These are phyloP conservation scores for Aquilaria malaccensis DNA, from an alignment of 345 rosid genomes.

Conservation along the genomic window DNA sequence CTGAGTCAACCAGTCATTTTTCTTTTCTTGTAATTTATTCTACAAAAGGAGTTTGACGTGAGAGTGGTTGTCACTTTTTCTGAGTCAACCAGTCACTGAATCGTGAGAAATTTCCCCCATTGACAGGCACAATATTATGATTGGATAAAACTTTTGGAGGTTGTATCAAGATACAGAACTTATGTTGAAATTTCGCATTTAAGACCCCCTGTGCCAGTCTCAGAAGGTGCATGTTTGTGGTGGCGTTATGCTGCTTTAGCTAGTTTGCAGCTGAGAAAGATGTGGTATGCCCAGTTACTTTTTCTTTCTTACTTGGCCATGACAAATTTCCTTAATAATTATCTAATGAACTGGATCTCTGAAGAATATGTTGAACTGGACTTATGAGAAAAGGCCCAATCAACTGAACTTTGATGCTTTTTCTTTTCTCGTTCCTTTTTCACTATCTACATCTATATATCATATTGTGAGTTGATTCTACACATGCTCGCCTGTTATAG, in stretches of 20 bases:
- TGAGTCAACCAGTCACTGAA: too few species aligned
- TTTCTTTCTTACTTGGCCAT: not conserved
- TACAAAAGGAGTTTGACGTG: too few species aligned
- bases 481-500: conserved; percentile 33
- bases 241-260: conserved; percentile 97
- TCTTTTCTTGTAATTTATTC: not conserved
- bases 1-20: too few species aligned
- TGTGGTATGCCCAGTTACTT: conserved; percentile 46
- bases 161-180: conserved; percentile 74
- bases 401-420: not conserved
- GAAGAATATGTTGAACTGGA: not conserved
- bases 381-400: conserved; percentile 1
- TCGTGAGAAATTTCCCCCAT: conserved; percentile 7
- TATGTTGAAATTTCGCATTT: conserved; percentile 83
- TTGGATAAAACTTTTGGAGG: conserved; percentile 93
- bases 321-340: not conserved
- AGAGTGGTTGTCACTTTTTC: too few species aligned
- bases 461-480: not conserved
- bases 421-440: not conserved
- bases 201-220: conserved; percentile 75
- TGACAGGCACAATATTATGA: conserved; percentile 91
- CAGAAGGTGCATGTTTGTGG: conserved; percentile 60
- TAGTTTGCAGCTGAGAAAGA: conserved; percentile 66
- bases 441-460: not conserved
- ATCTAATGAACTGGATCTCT: not conserved